Conservation (phyloP, 2,329 filamentous ascomycete species). For the Tolypocladium pustulatum region DNA sequence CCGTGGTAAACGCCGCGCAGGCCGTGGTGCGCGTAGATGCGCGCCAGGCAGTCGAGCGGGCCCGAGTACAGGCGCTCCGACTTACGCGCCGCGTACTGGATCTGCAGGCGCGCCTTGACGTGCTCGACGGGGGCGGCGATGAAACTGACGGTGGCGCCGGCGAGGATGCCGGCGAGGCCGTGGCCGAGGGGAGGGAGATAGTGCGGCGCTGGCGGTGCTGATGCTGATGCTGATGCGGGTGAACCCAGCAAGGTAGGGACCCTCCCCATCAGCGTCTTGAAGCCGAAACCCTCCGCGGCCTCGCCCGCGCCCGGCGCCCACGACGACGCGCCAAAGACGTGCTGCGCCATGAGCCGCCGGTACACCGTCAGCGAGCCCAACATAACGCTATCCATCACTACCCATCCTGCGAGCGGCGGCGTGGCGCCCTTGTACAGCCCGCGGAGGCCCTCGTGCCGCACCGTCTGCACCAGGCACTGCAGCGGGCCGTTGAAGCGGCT, state of each 20-base stretch:
- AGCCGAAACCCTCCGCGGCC: constrained; percentile 6
- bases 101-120: constrained; percentile 85
- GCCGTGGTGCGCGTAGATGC: constrained; percentile 63
- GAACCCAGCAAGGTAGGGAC: not conserved
- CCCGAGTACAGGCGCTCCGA: constrained; percentile 70
- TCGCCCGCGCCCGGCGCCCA: constrained; percentile 16
- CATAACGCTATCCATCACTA: constrained; percentile 94
- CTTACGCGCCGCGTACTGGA: constrained; percentile 81
- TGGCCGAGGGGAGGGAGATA: constrained; percentile 69
- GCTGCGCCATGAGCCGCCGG: constrained; percentile 69
- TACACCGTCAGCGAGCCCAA: constrained; percentile 86
- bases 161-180: constrained; percentile 76
- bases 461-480: constrained; percentile 74
- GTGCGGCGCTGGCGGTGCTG: constrained; percentile 4
- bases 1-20: constrained; percentile 77
- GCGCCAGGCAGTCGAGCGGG: constrained; percentile 71
- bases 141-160: constrained; percentile 83
- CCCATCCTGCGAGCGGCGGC: constrained; percentile 90
- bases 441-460: constrained; percentile 72
- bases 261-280: not conserved
- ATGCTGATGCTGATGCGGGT: not conserved
- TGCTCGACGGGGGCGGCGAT: constrained; percentile 92
- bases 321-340: constrained; percentile 54
- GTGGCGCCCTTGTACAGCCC: constrained; percentile 93
- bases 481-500: constrained; percentile 76